A percentile compares a stretch with the other conserved stretches of the same genome.
These are phyloP conservation scores for Digitaria exilis DNA, from an alignment of 202 grass and related monocot species.

Conservation along the genomic window DNA sequence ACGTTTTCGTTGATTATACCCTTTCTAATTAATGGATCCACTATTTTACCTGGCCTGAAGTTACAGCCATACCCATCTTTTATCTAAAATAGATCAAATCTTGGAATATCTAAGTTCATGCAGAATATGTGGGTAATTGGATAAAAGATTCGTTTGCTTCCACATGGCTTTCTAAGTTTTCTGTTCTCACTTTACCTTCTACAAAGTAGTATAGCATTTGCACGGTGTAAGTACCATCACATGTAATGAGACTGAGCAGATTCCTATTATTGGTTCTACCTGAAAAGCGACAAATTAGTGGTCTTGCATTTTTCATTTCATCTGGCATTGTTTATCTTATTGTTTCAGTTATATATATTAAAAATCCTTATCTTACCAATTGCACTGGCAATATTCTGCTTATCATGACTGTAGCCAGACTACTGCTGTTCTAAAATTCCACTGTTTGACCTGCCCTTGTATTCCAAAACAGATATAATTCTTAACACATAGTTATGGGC, in stretches of 20 bases:
- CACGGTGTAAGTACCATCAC: background rate
- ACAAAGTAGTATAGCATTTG: background rate
- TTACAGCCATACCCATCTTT: conserved; percentile 8
- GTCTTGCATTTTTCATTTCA: background rate
- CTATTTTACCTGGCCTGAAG: conserved; percentile 10
- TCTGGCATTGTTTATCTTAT: background rate
- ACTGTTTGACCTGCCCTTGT: conserved; percentile 14
- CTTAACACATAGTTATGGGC: conserved; percentile 38
- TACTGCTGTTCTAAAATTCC: conserved; percentile 23
- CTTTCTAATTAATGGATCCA: background rate
- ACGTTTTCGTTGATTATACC: background rate
- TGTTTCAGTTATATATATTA: background rate
- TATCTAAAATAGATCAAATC: background rate
- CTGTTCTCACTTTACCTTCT: background rate
- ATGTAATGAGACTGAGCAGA: conserved; percentile 9
- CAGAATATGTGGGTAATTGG: background rate
- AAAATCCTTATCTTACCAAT: background rate
- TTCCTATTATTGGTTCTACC: background rate
- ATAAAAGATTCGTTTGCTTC: background rate
- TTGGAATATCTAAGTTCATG: background rate
- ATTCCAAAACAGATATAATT: conserved; percentile 26
- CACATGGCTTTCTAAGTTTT: background rate
- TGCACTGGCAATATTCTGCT: background rate
- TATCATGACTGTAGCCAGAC: conserved; percentile 2
- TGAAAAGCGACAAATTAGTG: background rate